Conservation (phyloP, 148 eudicot species). For the Beta vulgaris region DNA sequence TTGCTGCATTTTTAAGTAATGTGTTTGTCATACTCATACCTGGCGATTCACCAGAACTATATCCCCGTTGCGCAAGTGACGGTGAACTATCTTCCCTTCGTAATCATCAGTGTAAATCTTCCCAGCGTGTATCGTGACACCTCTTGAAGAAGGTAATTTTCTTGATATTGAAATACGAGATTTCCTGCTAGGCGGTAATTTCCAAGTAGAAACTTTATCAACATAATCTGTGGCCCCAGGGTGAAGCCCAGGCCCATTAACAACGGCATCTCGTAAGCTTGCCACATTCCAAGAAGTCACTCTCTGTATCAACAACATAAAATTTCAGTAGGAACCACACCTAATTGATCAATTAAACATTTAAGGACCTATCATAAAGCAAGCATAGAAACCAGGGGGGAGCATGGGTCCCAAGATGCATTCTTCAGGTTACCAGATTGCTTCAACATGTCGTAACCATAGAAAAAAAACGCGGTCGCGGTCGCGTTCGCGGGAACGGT, state of each 20-base stretch:
- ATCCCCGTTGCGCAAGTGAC: conserved; percentile 94
- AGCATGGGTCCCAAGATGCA: too few species aligned
- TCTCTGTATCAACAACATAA: conserved; percentile 45
- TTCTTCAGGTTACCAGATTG: neutral
- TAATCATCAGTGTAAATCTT: conserved; percentile 48
- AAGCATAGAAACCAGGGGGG: neutral
- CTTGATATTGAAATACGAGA: conserved; percentile 70
- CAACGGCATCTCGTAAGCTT: conserved; percentile 64
- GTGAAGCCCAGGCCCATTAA: conserved; percentile 82
- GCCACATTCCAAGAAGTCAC: conserved; percentile 86
- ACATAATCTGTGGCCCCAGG: conserved; percentile 86
- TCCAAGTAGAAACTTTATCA: conserved; percentile 58
- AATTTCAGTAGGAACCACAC: conserved; percentile 7
- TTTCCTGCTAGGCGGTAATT: conserved; percentile 46
- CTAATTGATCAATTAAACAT: neutral
- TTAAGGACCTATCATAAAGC: neutral
- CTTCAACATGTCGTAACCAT: neutral
- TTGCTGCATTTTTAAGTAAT: neutral
- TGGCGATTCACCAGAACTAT: conserved; percentile 93
- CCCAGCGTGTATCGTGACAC: conserved; percentile 56
- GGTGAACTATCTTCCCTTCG: conserved; percentile 83
- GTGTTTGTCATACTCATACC: conserved; percentile 41
- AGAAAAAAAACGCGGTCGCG: too few species aligned
- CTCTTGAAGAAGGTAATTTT: conserved; percentile 88
- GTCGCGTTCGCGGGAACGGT: too few species aligned